These are phyloP conservation scores for Xylaria longipes DNA, from an alignment of 495 filamentous ascomycete species.

Conservation along the genomic window DNA sequence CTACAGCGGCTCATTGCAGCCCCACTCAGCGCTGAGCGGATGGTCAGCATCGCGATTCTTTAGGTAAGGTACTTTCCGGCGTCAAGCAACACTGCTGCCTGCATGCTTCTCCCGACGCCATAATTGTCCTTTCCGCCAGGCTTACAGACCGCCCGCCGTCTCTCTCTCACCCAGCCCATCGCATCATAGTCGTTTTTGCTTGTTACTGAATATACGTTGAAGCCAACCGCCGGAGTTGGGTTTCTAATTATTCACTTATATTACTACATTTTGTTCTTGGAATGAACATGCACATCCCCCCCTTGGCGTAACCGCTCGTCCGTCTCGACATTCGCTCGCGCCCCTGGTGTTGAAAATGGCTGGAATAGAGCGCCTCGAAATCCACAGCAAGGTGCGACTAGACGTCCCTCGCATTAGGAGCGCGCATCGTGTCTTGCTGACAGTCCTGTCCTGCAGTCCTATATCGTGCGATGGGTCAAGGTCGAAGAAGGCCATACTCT, in stretches of 20 bases:
- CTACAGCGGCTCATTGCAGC: not conserved
- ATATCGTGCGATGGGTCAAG: conserved; percentile 96
- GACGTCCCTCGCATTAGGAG: conserved; percentile 8
- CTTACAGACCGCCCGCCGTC: not conserved
- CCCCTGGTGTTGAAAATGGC: conserved; percentile 63
- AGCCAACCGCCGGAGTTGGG: not conserved
- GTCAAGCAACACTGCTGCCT: conserved; percentile 1
- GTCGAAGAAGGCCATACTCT: conserved; percentile 89
- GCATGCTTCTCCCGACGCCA: not conserved
- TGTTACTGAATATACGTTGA: not conserved
- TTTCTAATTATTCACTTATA: not conserved
- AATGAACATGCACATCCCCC: conserved; percentile 11
- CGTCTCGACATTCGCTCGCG: not conserved
- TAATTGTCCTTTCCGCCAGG: not conserved
- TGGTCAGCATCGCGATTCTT: not conserved
- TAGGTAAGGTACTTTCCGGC: not conserved
- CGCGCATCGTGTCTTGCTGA: conserved; percentile 22
- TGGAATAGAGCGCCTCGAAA: conserved; percentile 95
- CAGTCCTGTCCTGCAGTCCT: conserved; percentile 66
- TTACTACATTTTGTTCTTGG: not conserved
- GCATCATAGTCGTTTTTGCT: not conserved
- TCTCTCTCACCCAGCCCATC: not conserved
- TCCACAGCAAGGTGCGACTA: conserved; percentile 88
- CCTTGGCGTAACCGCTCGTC: conserved; percentile 16
- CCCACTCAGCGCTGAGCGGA: conserved; percentile 3